Evolutionary conservation across 176 grass and related monocot genomes (phyloP).

Genomic region (Eragrostis nindensis): DNA sequence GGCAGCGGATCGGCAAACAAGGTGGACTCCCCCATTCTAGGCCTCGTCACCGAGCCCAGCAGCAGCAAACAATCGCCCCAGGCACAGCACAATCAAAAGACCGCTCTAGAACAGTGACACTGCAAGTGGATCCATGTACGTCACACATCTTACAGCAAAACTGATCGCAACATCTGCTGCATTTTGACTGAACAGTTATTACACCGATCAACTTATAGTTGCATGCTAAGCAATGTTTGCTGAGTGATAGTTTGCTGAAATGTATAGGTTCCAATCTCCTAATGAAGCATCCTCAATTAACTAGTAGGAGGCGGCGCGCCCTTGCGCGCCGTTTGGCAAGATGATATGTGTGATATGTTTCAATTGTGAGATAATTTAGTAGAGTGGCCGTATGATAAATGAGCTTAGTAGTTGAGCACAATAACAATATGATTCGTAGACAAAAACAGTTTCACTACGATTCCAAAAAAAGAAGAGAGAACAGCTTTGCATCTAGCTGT

Average conservation of each 20-base stretch:
- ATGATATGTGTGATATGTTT: no score
- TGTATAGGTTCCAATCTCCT: not conserved
- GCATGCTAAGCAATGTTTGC: not conserved
- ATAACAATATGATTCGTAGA: no score
- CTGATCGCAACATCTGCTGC: not conserved
- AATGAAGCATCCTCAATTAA: not conserved
- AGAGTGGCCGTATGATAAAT: no score
- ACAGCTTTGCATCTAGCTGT: no score
- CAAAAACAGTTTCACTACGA: no score
- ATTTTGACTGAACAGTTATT: not conserved
- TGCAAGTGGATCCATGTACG: no score
- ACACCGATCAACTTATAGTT: not conserved
- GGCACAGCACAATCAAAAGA: not conserved
- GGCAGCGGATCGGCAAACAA: slow-evolving; percentile 51
- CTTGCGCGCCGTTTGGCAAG: no score
- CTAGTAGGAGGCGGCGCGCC: no score
- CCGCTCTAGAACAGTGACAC: not conserved
- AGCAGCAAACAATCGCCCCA: not conserved
- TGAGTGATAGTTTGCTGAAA: slow-evolving; percentile 3
- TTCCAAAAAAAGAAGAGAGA: no score
- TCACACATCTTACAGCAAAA: no score
- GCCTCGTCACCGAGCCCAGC: slow-evolving; percentile 41
- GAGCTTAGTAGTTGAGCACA: no score
- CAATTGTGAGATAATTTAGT: no score
- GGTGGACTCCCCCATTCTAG: slow-evolving; percentile 52